A percentile compares a stretch with the other conserved stretches of the same genome.
Evolutionary conservation across 1,284 basidiomycete genomes (phyloP).

Genomic region (Irpex rosettiformis): DNA sequence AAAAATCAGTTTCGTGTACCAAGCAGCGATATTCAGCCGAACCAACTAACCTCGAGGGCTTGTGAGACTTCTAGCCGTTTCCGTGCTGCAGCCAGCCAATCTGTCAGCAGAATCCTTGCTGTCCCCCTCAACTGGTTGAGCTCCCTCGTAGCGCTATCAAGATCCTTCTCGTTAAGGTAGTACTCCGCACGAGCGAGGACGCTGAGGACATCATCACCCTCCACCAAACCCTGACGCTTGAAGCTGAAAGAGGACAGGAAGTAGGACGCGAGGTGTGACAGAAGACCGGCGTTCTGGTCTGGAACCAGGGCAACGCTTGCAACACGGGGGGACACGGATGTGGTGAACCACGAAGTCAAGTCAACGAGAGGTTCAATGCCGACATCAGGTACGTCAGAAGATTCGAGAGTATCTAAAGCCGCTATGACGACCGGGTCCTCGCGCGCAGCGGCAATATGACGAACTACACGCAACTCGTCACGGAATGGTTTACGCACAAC

Average conservation of each 20-base stretch:
- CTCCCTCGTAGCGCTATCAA: conserved; percentile 89
- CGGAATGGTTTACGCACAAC: conserved; percentile 78
- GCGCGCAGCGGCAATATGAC: conserved; percentile 67
- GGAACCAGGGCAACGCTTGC: conserved; percentile 90
- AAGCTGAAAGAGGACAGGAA: conserved; percentile 79
- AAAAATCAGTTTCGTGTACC: conserved; percentile 3
- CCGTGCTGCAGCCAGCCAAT: conserved; percentile 93
- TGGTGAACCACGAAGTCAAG: conserved; percentile 87
- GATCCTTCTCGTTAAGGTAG: conserved; percentile 87
- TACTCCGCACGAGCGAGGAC: conserved; percentile 89
- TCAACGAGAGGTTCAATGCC: conserved; percentile 91
- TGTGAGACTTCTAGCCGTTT: conserved; percentile 90
- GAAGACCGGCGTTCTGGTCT: conserved; percentile 81
- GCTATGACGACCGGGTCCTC: conserved; percentile 66
- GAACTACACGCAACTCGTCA: conserved; percentile 83
- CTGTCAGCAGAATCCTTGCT: conserved; percentile 77
- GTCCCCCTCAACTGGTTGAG: conserved; percentile 89
- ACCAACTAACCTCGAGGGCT: conserved; percentile 72
- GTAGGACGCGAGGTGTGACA: conserved; percentile 84
- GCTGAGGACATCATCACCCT: conserved; percentile 83
- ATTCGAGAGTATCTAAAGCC: conserved; percentile 73
- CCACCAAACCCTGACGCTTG: conserved; percentile 68
- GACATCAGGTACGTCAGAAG: conserved; percentile 72
- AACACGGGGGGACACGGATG: conserved; percentile 82
- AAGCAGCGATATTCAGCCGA: background rate